A percentile compares a stretch with the other conserved stretches of the same genome.
phyloP scores from a whole-genome alignment of 1,139 yeast genomes.

The Yamadazyma atmosphaerica region DNA sequence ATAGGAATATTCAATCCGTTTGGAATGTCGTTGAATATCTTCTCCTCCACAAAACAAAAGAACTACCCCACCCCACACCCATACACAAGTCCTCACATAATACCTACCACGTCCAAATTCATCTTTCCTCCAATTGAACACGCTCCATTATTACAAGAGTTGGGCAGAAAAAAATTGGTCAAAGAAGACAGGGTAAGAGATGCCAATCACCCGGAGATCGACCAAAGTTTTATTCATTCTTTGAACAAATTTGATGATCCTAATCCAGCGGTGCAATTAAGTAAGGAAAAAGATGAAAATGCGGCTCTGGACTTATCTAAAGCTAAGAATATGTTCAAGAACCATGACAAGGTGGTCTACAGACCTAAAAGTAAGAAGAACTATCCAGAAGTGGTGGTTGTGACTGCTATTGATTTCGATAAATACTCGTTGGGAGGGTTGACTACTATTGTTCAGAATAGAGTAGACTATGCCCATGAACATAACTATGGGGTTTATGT shows the following conservation, averaged over 20 bases:
- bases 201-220: constrained; percentile 38
- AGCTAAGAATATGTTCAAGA: constrained; percentile 60
- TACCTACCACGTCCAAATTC: constrained; percentile 50
- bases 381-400: constrained; percentile 71
- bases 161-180: constrained; percentile 54
- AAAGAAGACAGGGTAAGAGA: constrained; percentile 41
- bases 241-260: constrained; percentile 50
- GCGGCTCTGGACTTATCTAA: constrained; percentile 35
- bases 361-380: constrained; percentile 38
- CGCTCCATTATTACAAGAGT: constrained; percentile 55
- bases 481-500: constrained; percentile 78
- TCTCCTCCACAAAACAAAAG: constrained; percentile 9
- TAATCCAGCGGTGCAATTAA: constrained; percentile 34
- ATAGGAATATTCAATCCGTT: constrained; percentile 29
- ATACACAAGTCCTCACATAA: constrained; percentile 28
- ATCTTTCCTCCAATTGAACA: constrained; percentile 72
- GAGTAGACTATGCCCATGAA: constrained; percentile 75
- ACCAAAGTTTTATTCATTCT: constrained; percentile 30
- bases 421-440: constrained; percentile 60
- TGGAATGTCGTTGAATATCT: constrained; percentile 11
- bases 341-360: constrained; percentile 63
- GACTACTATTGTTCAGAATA: constrained; percentile 70
- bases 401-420: constrained; percentile 79
- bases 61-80: constrained; percentile 38
- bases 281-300: constrained; percentile 42